Conservation (phyloP, 2,329 filamentous ascomycete species). For the Epichloe baconii region DNA sequence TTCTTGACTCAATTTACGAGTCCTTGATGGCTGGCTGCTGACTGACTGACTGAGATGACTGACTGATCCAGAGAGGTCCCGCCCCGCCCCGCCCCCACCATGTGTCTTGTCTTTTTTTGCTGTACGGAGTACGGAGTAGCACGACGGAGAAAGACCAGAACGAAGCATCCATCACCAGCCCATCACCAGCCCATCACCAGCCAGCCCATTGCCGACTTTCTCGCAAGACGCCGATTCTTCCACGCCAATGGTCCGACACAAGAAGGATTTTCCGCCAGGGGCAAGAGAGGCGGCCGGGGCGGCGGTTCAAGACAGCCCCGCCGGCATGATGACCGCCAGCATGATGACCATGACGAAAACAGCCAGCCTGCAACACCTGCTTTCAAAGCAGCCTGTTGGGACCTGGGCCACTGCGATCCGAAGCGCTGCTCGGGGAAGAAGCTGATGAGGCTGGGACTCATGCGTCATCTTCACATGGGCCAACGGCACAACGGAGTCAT, state of each 20-base stretch:
- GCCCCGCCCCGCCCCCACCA: background rate
- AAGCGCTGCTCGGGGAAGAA: conserved; percentile 94
- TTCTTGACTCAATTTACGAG: background rate
- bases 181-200: no score
- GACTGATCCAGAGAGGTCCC: no score
- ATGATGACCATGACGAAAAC: conserved; percentile 19
- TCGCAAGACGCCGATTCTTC: no score
- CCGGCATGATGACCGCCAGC: conserved; percentile 35
- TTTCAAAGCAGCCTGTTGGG: conserved; percentile 96
- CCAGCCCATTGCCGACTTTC: no score
- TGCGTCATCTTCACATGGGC: conserved; percentile 84
- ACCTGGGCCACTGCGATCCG: conserved; percentile 92
- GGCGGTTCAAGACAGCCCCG: conserved; percentile 27
- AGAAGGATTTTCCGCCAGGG: conserved; percentile 70
- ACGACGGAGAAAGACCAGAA: no score
- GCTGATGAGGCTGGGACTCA: conserved; percentile 80
- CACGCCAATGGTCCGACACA: conserved; percentile 98
- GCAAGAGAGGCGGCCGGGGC: conserved; percentile 51
- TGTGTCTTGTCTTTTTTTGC: background rate
- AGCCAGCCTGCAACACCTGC: conserved; percentile 27
- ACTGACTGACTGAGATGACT: no score
- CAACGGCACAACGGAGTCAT: conserved; percentile 88
- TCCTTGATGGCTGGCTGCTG: conserved; percentile 4
- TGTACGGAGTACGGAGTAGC: no score
- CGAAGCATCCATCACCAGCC: no score